A percentile compares a stretch with the other conserved stretches of the same genome.
Conservation (phyloP, 768 basidiomycete genomes). For the Suillus tomentosus region DNA sequence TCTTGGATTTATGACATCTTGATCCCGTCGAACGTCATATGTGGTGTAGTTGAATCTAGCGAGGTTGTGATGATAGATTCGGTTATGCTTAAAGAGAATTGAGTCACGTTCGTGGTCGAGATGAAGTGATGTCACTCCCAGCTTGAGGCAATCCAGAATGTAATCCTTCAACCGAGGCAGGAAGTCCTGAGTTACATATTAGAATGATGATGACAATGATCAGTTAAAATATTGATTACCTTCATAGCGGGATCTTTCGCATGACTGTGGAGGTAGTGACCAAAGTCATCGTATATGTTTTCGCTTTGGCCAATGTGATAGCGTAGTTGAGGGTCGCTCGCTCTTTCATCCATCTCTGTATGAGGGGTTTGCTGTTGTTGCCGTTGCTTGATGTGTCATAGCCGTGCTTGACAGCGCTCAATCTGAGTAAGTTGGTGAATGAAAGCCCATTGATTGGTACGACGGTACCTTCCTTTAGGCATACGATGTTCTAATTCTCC, state of each 20-base stretch:
- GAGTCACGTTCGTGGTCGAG: no score
- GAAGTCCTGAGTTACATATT: conserved; percentile 6
- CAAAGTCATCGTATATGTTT: no score
- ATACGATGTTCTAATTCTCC: conserved; percentile 20
- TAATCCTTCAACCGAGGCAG: conserved; percentile 3
- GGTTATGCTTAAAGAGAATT: conserved; percentile 19
- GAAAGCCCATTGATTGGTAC: conserved; percentile 7
- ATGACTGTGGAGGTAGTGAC: no score
- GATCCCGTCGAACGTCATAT: conserved; percentile 14
- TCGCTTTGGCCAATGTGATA: no score
- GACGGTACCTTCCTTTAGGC: conserved; percentile 13
- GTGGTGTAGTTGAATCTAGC: conserved; percentile 32
- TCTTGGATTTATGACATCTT: conserved; percentile 5
- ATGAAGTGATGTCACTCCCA: no score
- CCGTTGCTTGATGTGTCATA: not conserved
- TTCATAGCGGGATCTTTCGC: no score
- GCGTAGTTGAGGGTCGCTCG: no score
- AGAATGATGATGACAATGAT: no score
- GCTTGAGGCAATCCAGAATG: conserved; percentile 11
- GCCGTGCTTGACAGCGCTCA: not conserved
- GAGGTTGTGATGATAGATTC: conserved; percentile 26
- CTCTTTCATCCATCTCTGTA: no score
- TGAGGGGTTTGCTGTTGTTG: no score
- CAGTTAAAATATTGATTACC: no score
- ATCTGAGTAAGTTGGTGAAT: not conserved